Evolutionary conservation across 805 yeast genomes (phyloP), one percentile per base, ranked within the genome.

Genomic region (Middelhovenomyces tepae): DNA sequence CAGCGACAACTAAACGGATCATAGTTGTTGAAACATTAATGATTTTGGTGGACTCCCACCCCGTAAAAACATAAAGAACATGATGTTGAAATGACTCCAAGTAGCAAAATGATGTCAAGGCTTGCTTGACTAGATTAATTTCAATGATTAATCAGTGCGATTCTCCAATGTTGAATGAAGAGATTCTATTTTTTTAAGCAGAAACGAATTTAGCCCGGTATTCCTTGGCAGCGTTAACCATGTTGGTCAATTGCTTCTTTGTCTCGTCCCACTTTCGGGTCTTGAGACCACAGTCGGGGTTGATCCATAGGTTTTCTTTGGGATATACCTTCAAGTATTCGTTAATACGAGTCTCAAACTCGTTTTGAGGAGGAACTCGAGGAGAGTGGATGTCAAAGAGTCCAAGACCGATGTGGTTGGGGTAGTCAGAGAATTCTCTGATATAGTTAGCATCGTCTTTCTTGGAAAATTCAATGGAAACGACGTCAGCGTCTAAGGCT

Each of bases 201-300:
- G 53, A 39, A 31, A 50, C 42, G 46, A 57, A 68, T 55, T 69
- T 65, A 55, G 65, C 74, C 64, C 93, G 83, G 94, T 73, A 89
- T 69, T 74, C 75, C 76, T 91, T 89, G 59, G 97, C 97, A 60
- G 98, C 97, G 51, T 82, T 91, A 63, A 91, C 97, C 98, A 91
- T 91, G 72, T 91, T 83, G 65, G 94, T 83, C 68, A 91, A 79
- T 57, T 94, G 85, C 60, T 78, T 86, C 62, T 70, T 85, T 56
- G 89, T 84, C 77, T 91, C 98, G 54, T 82, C 85, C 98, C 98
- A 91, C 55, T 94, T 95, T 80, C 98, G 87, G 65, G 98, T 91
- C 83, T 91, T 91, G 67, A 91, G 78, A 78, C 98, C 98, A 78
- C 98, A 91, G 74, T 91, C 98, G 60, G 98, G 98, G 93, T 91